These are phyloP conservation scores for Ensete glaucum DNA, from an alignment of 176 grass and related monocot genomes.

Conservation along the genomic window DNA sequence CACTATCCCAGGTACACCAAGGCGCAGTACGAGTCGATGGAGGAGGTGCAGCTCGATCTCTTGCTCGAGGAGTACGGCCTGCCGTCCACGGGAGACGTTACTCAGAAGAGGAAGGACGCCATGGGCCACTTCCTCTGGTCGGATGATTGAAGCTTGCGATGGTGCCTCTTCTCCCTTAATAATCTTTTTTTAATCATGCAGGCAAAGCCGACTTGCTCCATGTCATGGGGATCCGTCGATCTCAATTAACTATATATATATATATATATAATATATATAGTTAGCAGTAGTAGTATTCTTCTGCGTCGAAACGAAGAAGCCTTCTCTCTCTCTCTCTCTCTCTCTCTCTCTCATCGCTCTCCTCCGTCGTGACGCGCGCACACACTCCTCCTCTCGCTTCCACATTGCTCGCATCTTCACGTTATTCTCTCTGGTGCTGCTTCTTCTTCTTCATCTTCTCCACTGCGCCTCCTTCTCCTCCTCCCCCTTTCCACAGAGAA, in stretches of 20 bases:
- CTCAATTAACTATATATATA: too few species aligned
- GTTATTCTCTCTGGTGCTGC: background rate
- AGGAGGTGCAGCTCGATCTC: conserved; percentile 1
- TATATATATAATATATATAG: too few species aligned
- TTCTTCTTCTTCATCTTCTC: background rate
- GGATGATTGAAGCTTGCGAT: too few species aligned
- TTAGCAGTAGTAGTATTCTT: too few species aligned
- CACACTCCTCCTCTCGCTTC: too few species aligned
- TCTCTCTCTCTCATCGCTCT: background rate
- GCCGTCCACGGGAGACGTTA: background rate
- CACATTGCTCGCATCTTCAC: background rate
- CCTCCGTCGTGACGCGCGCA: background rate
- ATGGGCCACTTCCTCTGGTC: conserved; percentile 8
- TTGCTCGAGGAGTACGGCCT: conserved; percentile 7
- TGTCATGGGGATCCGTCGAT: too few species aligned
- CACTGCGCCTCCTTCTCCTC: background rate
- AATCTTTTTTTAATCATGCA: background rate
- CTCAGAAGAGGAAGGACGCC: conserved; percentile 1
- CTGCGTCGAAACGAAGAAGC: background rate
- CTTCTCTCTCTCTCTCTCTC: background rate
- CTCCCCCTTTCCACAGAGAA: conserved; percentile 3
- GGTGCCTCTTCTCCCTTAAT: background rate
- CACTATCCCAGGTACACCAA: conserved; percentile 17
- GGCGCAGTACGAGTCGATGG: conserved; percentile 18
- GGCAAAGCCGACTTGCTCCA: too few species aligned